These are phyloP conservation scores for Mycena capillaripes DNA, from an alignment of 768 basidiomycete genomes.

Conservation along the genomic window DNA sequence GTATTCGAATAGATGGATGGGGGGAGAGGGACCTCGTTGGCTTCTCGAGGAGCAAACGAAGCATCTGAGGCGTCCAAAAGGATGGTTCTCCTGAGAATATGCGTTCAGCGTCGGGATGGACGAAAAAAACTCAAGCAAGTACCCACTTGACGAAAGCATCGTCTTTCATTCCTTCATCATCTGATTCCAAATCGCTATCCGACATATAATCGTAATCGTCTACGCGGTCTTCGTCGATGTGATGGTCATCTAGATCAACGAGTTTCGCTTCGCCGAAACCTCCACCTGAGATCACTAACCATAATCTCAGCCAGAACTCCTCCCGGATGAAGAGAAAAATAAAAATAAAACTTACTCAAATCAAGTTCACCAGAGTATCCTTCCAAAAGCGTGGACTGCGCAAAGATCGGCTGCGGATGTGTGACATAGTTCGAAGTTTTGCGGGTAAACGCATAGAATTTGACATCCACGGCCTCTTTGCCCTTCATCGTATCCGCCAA, in stretches of 20 bases:
- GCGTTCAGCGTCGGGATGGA: too few relatives aligned
- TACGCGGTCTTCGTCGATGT: neutral
- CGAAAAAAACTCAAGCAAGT: too few relatives aligned
- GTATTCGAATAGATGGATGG: too few relatives aligned
- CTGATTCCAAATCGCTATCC: conserved; percentile 26
- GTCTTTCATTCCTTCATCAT: neutral
- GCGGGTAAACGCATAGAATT: conserved; percentile 20
- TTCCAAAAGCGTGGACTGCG: neutral
- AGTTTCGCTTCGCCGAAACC: conserved; percentile 3
- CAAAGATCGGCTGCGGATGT: conserved; percentile 16
- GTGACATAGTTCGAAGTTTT: neutral
- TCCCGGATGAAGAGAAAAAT: neutral
- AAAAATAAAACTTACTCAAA: neutral
- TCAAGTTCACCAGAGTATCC: conserved; percentile 24
- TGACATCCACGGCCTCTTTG: conserved; percentile 19
- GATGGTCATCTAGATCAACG: conserved; percentile 12
- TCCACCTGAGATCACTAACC: neutral
- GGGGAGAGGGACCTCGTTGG: neutral
- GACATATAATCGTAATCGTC: conserved; percentile 13
- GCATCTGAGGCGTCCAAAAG: too few relatives aligned
- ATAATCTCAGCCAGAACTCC: neutral
- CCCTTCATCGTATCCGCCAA: conserved; percentile 4
- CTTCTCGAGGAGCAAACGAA: neutral
- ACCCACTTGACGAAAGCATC: too few relatives aligned
- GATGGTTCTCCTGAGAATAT: too few relatives aligned